Evolutionary conservation across 768 basidiomycete species (phyloP).

Genomic region (Terana coerulea): DNA sequence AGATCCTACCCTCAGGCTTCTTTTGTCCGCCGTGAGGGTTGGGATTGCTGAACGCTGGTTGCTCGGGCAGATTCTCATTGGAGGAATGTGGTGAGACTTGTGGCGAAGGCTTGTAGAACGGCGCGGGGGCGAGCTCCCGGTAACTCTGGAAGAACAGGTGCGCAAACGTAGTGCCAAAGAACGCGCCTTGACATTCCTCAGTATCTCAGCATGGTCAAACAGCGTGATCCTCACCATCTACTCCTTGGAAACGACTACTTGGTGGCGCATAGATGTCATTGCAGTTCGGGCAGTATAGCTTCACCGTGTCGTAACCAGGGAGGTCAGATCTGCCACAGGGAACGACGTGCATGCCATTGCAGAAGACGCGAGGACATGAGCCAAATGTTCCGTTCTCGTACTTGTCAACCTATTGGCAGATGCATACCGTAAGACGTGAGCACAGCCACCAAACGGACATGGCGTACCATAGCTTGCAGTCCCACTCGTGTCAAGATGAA

Average conservation of each 20-base stretch:
- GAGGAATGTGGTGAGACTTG: slow-evolving; percentile 42
- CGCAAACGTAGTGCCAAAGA: slow-evolving; percentile 98
- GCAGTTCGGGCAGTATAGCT: slow-evolving; percentile 97
- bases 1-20: slow-evolving; percentile 80
- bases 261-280: slow-evolving; percentile 96
- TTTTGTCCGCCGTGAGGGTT: slow-evolving; percentile 90
- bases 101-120: slow-evolving; percentile 73
- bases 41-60: slow-evolving; percentile 72
- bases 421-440: slow-evolving; percentile 1
- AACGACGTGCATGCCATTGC: slow-evolving; percentile 82
- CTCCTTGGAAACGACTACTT: slow-evolving; percentile 90
- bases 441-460: slow-evolving; percentile 9
- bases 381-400: slow-evolving; percentile 92
- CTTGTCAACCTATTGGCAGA: slow-evolving; percentile 73
- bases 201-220: not conserved
- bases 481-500: slow-evolving; percentile 95
- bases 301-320: slow-evolving; percentile 95
- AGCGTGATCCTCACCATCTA: slow-evolving; percentile 69
- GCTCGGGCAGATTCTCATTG: slow-evolving; percentile 16
- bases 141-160: slow-evolving; percentile 98
- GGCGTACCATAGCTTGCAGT: slow-evolving; percentile 86
- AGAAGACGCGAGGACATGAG: slow-evolving; percentile 93
- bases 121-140: slow-evolving; percentile 89
- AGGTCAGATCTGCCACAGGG: slow-evolving; percentile 95
- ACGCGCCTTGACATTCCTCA: slow-evolving; percentile 64